A percentile compares a stretch with the other conserved stretches of the same genome.
Evolutionary conservation across 106 monocot species (phyloP).

Genomic region (Phalaenopsis aphrodite): DNA sequence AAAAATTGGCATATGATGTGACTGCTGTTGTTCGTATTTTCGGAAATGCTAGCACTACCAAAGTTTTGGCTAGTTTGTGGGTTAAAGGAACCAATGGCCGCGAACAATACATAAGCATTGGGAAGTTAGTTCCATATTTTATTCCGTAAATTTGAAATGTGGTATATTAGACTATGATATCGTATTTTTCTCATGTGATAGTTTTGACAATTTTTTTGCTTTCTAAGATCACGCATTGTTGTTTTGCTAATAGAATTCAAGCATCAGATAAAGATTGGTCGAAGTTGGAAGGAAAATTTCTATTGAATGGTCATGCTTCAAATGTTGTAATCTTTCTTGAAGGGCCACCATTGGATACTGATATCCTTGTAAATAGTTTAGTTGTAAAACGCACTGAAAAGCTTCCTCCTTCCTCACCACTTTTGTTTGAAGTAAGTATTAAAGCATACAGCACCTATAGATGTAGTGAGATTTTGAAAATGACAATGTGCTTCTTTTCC

Average conservation of each 20-base stretch:
- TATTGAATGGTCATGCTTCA: constrained; percentile 57
- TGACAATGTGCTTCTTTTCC: not conserved
- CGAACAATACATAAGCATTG: constrained; percentile 53
- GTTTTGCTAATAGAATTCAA: constrained; percentile 33
- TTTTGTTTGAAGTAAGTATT: constrained; percentile 13
- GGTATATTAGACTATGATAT: not conserved
- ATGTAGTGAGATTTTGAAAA: not conserved
- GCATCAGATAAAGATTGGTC: constrained; percentile 85
- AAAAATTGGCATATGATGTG: constrained; percentile 45
- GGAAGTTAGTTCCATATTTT: constrained; percentile 42
- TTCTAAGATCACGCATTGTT: not conserved
- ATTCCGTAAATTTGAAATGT: no score
- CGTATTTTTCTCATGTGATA: not conserved
- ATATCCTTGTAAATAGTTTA: constrained; percentile 68
- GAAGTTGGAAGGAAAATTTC: constrained; percentile 77
- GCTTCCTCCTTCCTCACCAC: constrained; percentile 36
- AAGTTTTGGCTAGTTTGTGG: constrained; percentile 46
- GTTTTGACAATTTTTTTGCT: not conserved
- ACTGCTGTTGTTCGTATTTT: constrained; percentile 39
- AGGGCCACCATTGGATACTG: constrained; percentile 75
- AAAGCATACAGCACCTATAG: not conserved
- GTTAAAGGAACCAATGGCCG: constrained; percentile 38
- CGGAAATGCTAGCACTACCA: constrained; percentile 27
- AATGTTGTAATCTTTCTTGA: constrained; percentile 71
- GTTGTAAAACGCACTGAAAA: constrained; percentile 72